Percentiles rank a stretch among this genome's conserved stretches.
Evolutionary conservation across 2,329 filamentous ascomycete species (phyloP).

Genomic region (Aureobasidium sp.): DNA sequence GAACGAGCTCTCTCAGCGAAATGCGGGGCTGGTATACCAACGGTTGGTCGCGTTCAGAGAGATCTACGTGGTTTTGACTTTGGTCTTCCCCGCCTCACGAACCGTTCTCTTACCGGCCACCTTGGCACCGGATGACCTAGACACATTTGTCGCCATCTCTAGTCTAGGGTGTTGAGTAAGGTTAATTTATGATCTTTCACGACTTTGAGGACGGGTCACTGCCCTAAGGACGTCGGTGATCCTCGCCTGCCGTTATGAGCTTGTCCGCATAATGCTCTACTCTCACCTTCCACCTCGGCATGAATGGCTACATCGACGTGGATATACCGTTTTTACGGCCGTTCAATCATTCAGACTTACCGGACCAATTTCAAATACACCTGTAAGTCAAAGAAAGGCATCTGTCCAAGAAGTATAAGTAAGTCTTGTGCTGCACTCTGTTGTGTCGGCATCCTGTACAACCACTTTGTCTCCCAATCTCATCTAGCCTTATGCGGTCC

Average conservation of each 20-base stretch:
- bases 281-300: neutral
- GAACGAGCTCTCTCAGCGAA: neutral
- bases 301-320: neutral
- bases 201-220: neutral
- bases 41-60: neutral
- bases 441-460: neutral
- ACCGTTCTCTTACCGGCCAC: neutral
- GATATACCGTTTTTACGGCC: slow-evolving; percentile 1
- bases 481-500: slow-evolving; percentile 2
- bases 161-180: neutral
- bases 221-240: neutral
- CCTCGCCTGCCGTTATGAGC: neutral
- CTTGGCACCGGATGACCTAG: neutral
- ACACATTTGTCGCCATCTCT: neutral
- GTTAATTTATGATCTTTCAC: neutral
- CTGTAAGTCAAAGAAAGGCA: neutral
- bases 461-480: neutral
- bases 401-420: neutral
- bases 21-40: neutral
- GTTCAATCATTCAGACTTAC: neutral
- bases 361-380: neutral
- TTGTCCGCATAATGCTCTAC: neutral
- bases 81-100: neutral
- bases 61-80: neutral
- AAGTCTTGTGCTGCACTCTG: neutral